Evolutionary conservation across 176 grass and related monocot genomes (phyloP).

Genomic region (Carex kokanica): DNA sequence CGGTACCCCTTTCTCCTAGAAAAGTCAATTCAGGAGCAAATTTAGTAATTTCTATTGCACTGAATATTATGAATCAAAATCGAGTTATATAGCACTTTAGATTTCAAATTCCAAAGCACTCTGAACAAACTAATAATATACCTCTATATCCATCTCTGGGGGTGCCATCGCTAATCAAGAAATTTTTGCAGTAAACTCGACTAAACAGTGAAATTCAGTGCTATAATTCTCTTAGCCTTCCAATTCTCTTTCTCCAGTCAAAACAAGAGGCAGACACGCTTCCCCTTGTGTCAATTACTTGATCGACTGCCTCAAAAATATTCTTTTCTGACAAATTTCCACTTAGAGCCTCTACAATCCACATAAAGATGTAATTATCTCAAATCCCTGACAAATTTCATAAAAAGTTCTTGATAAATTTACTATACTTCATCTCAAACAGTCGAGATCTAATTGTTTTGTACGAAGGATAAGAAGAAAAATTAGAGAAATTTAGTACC

Average conservation of each 20-base stretch:
- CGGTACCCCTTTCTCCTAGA: conserved; percentile 1
- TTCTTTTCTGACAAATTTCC: not conserved
- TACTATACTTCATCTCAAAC: not conserved
- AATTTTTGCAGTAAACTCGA: not conserved
- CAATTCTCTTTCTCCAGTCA: conserved; percentile 25
- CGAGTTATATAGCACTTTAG: not conserved
- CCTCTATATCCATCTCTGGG: not conserved
- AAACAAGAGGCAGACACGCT: conserved; percentile 5
- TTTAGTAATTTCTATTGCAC: not conserved
- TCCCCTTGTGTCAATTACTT: not conserved
- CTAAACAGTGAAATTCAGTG: not conserved
- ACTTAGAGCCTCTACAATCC: not conserved
- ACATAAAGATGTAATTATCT: conserved; percentile 20
- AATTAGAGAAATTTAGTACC: not conserved
- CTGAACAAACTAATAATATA: not conserved
- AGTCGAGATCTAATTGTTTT: conserved; percentile 2
- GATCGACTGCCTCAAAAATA: conserved; percentile 13
- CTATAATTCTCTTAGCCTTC: conserved; percentile 24
- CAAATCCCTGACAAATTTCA: not conserved
- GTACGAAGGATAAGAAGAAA: not conserved
- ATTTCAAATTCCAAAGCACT: not conserved
- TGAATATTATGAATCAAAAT: not conserved
- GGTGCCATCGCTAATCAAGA: conserved; percentile 10
- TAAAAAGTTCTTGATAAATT: not conserved
- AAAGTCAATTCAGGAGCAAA: not conserved